Conservation (phyloP, 768 basidiomycete genomes). For the Rhodosporidiobolus odoratus region DNA sequence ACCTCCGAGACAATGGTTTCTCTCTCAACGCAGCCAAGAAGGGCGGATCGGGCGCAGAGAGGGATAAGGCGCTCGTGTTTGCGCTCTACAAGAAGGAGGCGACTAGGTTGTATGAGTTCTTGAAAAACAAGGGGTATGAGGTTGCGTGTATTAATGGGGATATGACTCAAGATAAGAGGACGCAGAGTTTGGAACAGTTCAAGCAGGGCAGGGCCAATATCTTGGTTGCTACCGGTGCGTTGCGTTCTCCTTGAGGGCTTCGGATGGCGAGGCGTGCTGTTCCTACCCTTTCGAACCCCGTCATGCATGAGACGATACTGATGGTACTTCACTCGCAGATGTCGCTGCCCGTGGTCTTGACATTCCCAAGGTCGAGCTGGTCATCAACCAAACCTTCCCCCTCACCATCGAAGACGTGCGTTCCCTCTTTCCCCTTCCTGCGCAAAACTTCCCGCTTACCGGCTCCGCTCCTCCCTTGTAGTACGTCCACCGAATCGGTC, state of each 20-base stretch:
- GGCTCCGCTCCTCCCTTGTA: neutral
- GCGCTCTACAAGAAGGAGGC: conserved; percentile 95
- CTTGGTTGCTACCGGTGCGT: conserved; percentile 66
- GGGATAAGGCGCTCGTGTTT: conserved; percentile 65
- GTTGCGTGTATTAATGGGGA: conserved; percentile 52
- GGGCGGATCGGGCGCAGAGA: conserved; percentile 52
- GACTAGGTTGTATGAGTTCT: conserved; percentile 74
- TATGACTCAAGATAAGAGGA: conserved; percentile 74
- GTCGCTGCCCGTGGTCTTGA: conserved; percentile 95
- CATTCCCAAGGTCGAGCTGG: conserved; percentile 89
- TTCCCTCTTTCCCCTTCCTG: neutral
- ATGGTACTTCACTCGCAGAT: conserved; percentile 52
- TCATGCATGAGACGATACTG: neutral
- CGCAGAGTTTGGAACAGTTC: conserved; percentile 81
- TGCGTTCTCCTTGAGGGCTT: neutral
- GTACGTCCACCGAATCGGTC: conserved; percentile 52
- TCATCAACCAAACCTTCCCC: conserved; percentile 63
- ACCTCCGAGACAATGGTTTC: conserved; percentile 40
- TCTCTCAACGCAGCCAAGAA: conserved; percentile 51
- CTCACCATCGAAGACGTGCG: conserved; percentile 90
- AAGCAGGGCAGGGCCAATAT: conserved; percentile 71
- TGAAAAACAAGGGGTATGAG: conserved; percentile 64
- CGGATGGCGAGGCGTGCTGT: too few relatives aligned
- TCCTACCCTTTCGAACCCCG: neutral
- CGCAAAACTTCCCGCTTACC: conserved; percentile 42